These are phyloP conservation scores for Sarocladium brachiariae DNA, from an alignment of 2,329 filamentous ascomycete genomes.

Conservation along the genomic window DNA sequence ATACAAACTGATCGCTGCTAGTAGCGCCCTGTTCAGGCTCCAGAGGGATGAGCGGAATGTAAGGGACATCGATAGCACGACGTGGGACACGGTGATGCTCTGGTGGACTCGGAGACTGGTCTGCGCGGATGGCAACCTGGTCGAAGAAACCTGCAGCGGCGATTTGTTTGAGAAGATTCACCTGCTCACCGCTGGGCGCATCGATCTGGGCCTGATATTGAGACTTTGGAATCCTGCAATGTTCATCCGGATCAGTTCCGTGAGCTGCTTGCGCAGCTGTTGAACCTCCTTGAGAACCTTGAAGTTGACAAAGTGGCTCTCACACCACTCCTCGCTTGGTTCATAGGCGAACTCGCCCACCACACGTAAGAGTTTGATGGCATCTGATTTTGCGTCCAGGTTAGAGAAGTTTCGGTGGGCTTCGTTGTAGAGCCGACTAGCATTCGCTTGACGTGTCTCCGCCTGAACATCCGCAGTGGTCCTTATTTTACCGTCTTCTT, in stretches of 20 bases:
- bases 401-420: slow-evolving; percentile 74
- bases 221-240: slow-evolving; percentile 58
- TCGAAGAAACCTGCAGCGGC: slow-evolving; percentile 89
- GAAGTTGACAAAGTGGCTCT: slow-evolving; percentile 73
- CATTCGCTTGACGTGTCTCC: slow-evolving; percentile 61
- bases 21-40: slow-evolving; percentile 32
- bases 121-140: slow-evolving; percentile 85
- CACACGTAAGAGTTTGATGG: slow-evolving; percentile 82
- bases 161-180: slow-evolving; percentile 83
- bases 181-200: slow-evolving; percentile 57
- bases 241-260: slow-evolving; percentile 69
- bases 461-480: slow-evolving; percentile 64
- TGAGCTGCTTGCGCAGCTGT: slow-evolving; percentile 77
- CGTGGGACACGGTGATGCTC: slow-evolving; percentile 62
- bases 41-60: slow-evolving; percentile 74
- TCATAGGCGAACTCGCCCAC: slow-evolving; percentile 81
- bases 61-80: slow-evolving; percentile 87
- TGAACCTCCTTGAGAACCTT: slow-evolving; percentile 84
- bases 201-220: slow-evolving; percentile 49
- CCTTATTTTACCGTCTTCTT: slow-evolving; percentile 40
- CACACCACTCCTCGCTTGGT: slow-evolving; percentile 66
- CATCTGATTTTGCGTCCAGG: slow-evolving; percentile 77
- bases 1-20: slow-evolving; percentile 62
- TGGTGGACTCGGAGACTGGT: slow-evolving; percentile 69
- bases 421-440: slow-evolving; percentile 55